Conservation (phyloP, 768 basidiomycete species). For the Trametes meyenii region DNA sequence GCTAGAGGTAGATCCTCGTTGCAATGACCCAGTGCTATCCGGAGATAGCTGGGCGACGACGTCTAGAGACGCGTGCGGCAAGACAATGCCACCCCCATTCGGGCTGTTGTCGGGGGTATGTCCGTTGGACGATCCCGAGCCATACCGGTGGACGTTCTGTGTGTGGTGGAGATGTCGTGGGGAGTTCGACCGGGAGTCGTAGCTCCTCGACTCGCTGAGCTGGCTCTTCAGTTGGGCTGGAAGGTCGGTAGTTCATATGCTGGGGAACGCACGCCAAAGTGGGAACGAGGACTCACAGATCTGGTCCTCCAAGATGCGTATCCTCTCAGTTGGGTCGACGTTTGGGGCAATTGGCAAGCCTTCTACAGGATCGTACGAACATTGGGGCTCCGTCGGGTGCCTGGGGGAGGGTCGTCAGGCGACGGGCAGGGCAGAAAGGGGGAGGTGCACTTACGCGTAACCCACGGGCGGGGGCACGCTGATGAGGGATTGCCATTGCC, state of each 20-base stretch:
- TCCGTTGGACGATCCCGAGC: slow-evolving; percentile 19
- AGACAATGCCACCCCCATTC: slow-evolving; percentile 27
- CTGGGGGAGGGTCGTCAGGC: slow-evolving; percentile 39
- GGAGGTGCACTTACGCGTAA: slow-evolving; percentile 62
- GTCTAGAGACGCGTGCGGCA: slow-evolving; percentile 34
- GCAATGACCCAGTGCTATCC: slow-evolving; percentile 28
- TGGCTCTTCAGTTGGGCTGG: slow-evolving; percentile 66
- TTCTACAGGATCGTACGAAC: slow-evolving; percentile 85
- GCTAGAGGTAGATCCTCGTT: slow-evolving; percentile 46
- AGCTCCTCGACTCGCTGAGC: slow-evolving; percentile 54
- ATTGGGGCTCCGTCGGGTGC: slow-evolving; percentile 85
- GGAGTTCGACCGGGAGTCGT: slow-evolving; percentile 43
- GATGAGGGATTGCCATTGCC: slow-evolving; percentile 80
- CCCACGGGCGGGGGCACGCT: slow-evolving; percentile 86
- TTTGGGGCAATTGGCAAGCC: slow-evolving; percentile 77
- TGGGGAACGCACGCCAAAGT: not conserved
- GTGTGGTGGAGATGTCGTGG: slow-evolving; percentile 30
- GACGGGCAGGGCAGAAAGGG: not conserved
- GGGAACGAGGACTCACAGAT: slow-evolving; percentile 49
- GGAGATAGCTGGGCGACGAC: slow-evolving; percentile 26
- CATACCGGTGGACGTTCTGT: slow-evolving; percentile 16
- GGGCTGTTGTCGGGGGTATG: slow-evolving; percentile 33
- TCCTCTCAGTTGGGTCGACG: slow-evolving; percentile 78
- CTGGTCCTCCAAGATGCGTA: slow-evolving; percentile 75
- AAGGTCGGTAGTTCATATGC: slow-evolving; percentile 1